Conservation (phyloP, 2,329 filamentous ascomycete species). For the Epicoccum sorghinum region DNA sequence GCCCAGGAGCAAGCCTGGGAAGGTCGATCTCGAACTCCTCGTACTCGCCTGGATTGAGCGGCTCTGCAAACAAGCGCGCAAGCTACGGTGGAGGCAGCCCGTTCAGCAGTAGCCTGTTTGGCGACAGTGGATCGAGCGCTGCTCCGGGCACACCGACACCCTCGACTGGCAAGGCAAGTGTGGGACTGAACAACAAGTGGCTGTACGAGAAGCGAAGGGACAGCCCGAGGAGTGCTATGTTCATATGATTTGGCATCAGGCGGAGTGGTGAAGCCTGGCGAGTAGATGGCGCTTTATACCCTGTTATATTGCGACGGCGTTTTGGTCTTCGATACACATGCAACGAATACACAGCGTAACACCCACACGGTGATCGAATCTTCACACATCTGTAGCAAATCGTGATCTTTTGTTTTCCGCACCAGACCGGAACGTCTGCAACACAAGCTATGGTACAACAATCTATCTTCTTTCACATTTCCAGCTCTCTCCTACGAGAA, state of each 20-base stretch:
- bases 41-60: conserved; percentile 60
- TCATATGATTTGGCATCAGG: conserved; percentile 21
- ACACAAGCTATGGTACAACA: conserved; percentile 15
- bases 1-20: conserved; percentile 47
- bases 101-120: conserved; percentile 46
- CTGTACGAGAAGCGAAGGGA: conserved; percentile 80
- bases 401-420: neutral
- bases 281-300: conserved; percentile 40
- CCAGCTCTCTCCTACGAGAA: conserved; percentile 56
- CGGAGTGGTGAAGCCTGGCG: conserved; percentile 1
- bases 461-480: neutral
- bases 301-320: conserved; percentile 38
- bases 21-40: conserved; percentile 47
- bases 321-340: neutral
- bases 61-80: conserved; percentile 60
- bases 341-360: neutral
- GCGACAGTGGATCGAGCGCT: conserved; percentile 47
- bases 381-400: neutral
- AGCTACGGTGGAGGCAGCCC: conserved; percentile 62
- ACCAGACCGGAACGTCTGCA: neutral
- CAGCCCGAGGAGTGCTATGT: conserved; percentile 51
- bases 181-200: conserved; percentile 91
- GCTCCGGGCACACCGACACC: conserved; percentile 72
- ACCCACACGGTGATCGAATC: neutral
- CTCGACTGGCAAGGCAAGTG: conserved; percentile 63